These are phyloP conservation scores for Carex littledalei DNA, from an alignment of 176 grass and related monocot genomes.

Conservation along the genomic window DNA sequence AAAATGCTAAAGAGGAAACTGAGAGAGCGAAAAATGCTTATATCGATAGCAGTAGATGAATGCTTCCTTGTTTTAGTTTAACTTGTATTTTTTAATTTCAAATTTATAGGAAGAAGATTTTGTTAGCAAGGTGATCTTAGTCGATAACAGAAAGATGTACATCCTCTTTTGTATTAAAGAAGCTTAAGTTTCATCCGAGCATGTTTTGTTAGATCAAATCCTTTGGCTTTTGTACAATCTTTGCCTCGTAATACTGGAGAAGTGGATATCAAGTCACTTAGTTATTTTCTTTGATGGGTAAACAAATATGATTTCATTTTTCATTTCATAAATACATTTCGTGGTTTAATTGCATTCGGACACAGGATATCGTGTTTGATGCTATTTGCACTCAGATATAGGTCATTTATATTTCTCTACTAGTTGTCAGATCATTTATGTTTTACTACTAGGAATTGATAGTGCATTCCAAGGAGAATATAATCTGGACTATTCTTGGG, in stretches of 20 bases:
- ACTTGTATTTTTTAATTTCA: not conserved
- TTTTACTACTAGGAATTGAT: not conserved
- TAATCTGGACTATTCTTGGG: not conserved
- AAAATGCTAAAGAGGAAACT: conserved; percentile 45
- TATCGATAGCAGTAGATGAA: not conserved
- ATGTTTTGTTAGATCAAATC: not conserved
- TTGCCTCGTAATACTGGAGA: not conserved
- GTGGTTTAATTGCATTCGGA: not conserved
- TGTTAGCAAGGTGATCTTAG: conserved; percentile 5
- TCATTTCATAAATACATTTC: not conserved
- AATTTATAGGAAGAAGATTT: conserved; percentile 12
- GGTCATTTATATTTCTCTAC: not conserved
- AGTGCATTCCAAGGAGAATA: not conserved
- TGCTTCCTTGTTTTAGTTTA: not conserved
- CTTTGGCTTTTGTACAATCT: not conserved
- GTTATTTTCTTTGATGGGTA: not conserved
- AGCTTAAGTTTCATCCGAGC: not conserved
- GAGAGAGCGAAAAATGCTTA: conserved; percentile 42
- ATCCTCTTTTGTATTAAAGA: conserved; percentile 2
- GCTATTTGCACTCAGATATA: not conserved
- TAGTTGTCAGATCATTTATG: not conserved
- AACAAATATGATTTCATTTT: not conserved
- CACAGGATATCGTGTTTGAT: not conserved
- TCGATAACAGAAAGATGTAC: not conserved
- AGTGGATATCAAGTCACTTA: not conserved